Percentiles rank a stretch among this genome's conserved stretches.
phyloP scores from a whole-genome alignment of 331 rosid genomes.

The Ulmus americana region DNA sequence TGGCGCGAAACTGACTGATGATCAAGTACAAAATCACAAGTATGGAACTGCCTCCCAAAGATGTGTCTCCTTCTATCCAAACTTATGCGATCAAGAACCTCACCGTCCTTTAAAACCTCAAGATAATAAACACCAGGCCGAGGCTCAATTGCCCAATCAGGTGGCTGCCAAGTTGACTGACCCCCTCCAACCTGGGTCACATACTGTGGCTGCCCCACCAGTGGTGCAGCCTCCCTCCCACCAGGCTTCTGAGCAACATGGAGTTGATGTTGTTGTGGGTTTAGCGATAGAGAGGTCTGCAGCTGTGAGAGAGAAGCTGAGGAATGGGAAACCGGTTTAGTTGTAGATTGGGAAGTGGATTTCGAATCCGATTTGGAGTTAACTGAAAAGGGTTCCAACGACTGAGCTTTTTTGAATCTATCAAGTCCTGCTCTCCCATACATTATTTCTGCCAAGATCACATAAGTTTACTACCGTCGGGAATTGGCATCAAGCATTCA shows the following conservation, averaged over 20 bases:
- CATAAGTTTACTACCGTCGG: neutral
- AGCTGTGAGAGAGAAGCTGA: slow-evolving; percentile 33
- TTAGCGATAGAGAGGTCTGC: slow-evolving; percentile 20
- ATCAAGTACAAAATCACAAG: slow-evolving; percentile 92
- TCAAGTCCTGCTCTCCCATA: slow-evolving; percentile 87
- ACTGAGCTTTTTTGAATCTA: slow-evolving; percentile 92
- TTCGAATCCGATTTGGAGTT: slow-evolving; percentile 41
- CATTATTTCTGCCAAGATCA: slow-evolving; percentile 38
- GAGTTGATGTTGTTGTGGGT: slow-evolving; percentile 27
- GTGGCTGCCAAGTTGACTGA: slow-evolving; percentile 86
- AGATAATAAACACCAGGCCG: slow-evolving; percentile 79
- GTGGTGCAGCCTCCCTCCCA: slow-evolving; percentile 56
- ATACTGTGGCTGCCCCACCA: slow-evolving; percentile 58
- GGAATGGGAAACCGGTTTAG: slow-evolving; percentile 38
- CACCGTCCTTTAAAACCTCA: slow-evolving; percentile 83
- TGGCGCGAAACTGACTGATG: slow-evolving; percentile 97
- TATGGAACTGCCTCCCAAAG: slow-evolving; percentile 78
- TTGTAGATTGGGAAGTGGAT: slow-evolving; percentile 32
- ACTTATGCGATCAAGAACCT: slow-evolving; percentile 63
- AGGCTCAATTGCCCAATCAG: slow-evolving; percentile 96
- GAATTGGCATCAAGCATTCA: neutral
- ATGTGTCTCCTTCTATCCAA: slow-evolving; percentile 60
- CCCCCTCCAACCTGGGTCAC: slow-evolving; percentile 78
- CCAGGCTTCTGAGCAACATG: slow-evolving; percentile 36
- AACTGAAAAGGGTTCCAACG: slow-evolving; percentile 78